phyloP scores from a whole-genome alignment of 306 rosid species.

The Heteromeles arbutifolia region DNA sequence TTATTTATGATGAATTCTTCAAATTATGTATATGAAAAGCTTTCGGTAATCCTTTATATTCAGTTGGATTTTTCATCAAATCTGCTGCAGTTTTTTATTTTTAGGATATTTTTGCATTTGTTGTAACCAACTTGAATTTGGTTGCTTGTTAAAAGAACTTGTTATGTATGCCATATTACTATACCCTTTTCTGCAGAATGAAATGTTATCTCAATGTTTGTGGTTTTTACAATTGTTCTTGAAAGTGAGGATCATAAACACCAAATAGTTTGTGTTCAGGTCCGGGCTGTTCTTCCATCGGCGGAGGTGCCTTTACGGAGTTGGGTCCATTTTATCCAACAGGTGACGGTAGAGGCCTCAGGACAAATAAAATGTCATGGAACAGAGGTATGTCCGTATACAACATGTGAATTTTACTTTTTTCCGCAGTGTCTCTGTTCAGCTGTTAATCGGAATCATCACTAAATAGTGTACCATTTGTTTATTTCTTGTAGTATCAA shows the following conservation, averaged over 20 bases:
- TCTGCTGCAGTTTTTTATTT: too few species aligned
- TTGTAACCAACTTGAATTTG: neutral
- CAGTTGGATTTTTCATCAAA: neutral
- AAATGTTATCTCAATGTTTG: neutral
- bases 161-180: neutral
- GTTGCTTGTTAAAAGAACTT: neutral
- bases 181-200: neutral
- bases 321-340: conserved; percentile 82
- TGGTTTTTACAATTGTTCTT: neutral
- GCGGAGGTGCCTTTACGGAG: conserved; percentile 35
- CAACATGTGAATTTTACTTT: neutral
- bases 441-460: neutral
- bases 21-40: too few species aligned
- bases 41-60: neutral
- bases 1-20: neutral
- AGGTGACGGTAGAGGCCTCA: conserved; percentile 68
- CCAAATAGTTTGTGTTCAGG: neutral
- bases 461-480: neutral
- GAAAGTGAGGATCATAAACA: neutral
- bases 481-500: conserved; percentile 46
- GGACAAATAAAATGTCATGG: conserved; percentile 76
- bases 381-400: conserved; percentile 41
- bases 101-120: neutral
- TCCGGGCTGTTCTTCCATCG: neutral
- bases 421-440: too few species aligned